Evolutionary conservation across 352 stramenopile species (phyloP).

Genomic region (Pythium aristosporum): DNA sequence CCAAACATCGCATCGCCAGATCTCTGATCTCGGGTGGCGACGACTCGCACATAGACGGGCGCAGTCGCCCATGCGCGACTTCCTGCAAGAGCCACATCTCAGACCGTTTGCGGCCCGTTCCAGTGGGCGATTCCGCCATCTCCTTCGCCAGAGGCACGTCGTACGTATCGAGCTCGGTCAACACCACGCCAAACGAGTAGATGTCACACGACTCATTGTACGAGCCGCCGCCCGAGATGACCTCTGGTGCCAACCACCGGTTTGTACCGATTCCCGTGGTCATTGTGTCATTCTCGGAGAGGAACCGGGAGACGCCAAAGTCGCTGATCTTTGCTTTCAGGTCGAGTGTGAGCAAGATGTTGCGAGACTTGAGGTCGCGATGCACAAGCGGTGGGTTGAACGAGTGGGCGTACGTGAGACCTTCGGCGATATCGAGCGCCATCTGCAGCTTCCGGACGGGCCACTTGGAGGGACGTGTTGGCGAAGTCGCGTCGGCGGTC

Average conservation of each 20-base stretch:
- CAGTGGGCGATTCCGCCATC: background rate
- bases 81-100: background rate
- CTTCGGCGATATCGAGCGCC: background rate
- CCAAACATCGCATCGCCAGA: background rate
- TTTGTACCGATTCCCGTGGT: constrained; percentile 4
- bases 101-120: background rate
- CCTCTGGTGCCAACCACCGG: constrained; percentile 3
- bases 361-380: constrained; percentile 7
- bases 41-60: background rate
- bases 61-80: background rate
- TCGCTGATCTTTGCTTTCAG: constrained; percentile 9
- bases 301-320: constrained; percentile 4
- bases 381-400: constrained; percentile 6
- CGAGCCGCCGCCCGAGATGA: background rate
- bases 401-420: constrained; percentile 4
- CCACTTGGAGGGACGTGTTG: background rate
- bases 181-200: constrained; percentile 1
- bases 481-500: too few species aligned
- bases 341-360: background rate
- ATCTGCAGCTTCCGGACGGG: background rate
- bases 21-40: background rate
- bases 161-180: constrained; percentile 1
- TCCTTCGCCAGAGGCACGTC: background rate
- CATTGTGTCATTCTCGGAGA: constrained; percentile 3
- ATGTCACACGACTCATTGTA: constrained; percentile 4